These are phyloP conservation scores for Linum usitatissimum DNA, from an alignment of 345 rosid genomes.

Conservation along the genomic window DNA sequence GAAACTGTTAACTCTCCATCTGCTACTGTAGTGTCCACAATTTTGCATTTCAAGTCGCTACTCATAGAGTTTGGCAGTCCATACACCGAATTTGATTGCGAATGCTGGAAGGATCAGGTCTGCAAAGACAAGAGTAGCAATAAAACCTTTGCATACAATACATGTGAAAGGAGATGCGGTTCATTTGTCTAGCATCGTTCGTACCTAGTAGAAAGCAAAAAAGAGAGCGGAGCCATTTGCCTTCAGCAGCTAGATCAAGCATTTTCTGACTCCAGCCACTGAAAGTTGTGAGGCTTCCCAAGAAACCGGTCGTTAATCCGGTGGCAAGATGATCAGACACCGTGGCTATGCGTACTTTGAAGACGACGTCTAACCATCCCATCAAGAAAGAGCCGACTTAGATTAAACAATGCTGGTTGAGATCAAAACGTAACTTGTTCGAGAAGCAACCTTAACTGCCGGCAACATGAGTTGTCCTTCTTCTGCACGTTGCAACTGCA, in stretches of 20 bases:
- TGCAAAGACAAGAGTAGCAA: not conserved
- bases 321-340: constrained; percentile 62
- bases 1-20: constrained; percentile 33
- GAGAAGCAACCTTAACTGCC: not conserved
- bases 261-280: constrained; percentile 97
- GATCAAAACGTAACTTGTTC: not conserved
- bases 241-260: constrained; percentile 69
- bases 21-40: constrained; percentile 10
- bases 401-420: too few species aligned
- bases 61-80: constrained; percentile 71
- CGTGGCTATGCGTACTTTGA: constrained; percentile 51
- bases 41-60: constrained; percentile 26
- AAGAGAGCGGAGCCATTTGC: constrained; percentile 56
- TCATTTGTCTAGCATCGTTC: too few species aligned
- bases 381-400: constrained; percentile 94
- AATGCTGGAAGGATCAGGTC: constrained; percentile 69
- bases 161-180: too few species aligned
- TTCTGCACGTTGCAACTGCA: constrained; percentile 21
- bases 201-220: constrained; percentile 42
- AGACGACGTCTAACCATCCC: constrained; percentile 92
- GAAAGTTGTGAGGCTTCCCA: constrained; percentile 93
- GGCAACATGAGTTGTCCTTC: constrained; percentile 27
- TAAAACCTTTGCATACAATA: too few species aligned
- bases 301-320: constrained; percentile 76
- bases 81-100: constrained; percentile 66